A percentile compares a stretch with the other conserved stretches of the same genome.
Evolutionary conservation across 2,329 filamentous ascomycete species (phyloP).

Genomic region (Eurotiales sp.): DNA sequence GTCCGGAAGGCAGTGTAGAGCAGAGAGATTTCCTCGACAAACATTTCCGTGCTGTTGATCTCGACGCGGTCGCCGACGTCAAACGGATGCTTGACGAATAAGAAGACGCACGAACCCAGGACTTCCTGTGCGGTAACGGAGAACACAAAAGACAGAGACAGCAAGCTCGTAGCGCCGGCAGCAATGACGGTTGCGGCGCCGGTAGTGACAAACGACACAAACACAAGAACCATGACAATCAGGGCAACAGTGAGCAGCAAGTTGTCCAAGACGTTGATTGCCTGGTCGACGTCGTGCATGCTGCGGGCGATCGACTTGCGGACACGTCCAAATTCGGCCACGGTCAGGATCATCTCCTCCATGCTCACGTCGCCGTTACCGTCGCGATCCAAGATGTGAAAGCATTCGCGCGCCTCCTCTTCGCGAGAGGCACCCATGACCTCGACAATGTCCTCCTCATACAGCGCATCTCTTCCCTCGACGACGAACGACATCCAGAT

Average conservation of each 20-base stretch:
- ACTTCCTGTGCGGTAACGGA: conserved; percentile 89
- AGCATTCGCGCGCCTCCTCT: conserved; percentile 80
- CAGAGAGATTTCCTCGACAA: conserved; percentile 91
- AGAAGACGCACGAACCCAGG: conserved; percentile 95
- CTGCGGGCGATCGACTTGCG: conserved; percentile 85
- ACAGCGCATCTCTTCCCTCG: conserved; percentile 78
- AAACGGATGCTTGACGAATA: conserved; percentile 97
- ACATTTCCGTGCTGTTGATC: conserved; percentile 63
- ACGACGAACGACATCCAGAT: conserved; percentile 98
- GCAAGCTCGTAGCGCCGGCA: conserved; percentile 83
- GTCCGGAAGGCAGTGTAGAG: conserved; percentile 89
- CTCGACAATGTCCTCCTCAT: conserved; percentile 76
- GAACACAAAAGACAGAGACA: conserved; percentile 97
- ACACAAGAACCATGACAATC: conserved; percentile 77
- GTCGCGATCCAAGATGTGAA: conserved; percentile 75
- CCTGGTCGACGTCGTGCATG: conserved; percentile 97
- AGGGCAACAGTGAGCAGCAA: conserved; percentile 78
- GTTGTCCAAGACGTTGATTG: conserved; percentile 84
- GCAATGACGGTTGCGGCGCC: conserved; percentile 81
- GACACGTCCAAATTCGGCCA: conserved; percentile 78
- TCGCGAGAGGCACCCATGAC: conserved; percentile 74
- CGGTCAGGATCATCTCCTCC: conserved; percentile 89
- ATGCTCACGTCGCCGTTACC: conserved; percentile 90
- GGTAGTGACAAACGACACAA: conserved; percentile 84
- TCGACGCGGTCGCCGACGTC: conserved; percentile 95